Evolutionary conservation across 208 protist genomes (phyloP).

Genomic region (Acanthamoeba culbertsoni): DNA sequence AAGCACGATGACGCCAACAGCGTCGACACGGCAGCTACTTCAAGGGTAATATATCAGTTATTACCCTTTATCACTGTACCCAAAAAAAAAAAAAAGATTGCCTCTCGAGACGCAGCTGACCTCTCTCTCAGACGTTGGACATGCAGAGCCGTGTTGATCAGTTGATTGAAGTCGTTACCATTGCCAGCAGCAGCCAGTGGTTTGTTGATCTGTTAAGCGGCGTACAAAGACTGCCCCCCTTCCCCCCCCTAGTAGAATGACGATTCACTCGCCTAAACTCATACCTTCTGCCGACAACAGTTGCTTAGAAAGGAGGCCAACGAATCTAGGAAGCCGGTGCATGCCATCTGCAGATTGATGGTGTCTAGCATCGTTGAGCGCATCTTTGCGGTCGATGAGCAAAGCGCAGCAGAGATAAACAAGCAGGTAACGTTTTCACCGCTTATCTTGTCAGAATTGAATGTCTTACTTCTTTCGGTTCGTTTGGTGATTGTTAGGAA

Average conservation of each 20-base stretch:
- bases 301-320: background rate
- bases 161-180: conserved; percentile 14
- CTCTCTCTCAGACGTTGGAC: background rate
- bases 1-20: background rate
- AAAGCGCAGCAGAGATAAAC: background rate
- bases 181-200: background rate
- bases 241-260: background rate
- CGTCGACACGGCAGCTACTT: too few species aligned
- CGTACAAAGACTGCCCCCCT: background rate
- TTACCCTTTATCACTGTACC: background rate
- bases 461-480: background rate
- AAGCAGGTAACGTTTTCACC: background rate
- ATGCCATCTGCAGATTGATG: conserved; percentile 17
- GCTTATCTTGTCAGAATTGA: background rate
- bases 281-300: background rate
- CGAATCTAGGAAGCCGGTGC: background rate
- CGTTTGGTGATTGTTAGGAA: background rate
- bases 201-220: conserved; percentile 22
- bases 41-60: background rate
- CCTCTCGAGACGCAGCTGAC: too few species aligned
- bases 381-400: conserved; percentile 4
- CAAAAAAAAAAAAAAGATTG: background rate
- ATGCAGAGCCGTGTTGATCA: conserved; percentile 21
- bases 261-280: background rate
- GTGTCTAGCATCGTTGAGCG: background rate